Conservation (phyloP, 176 grass and related monocot species). For the Zea mays region Zm-B73-REFERENCE-NAM-5.0 NC_050098.1:199609001-199609500, state of each 20-base stretch:
- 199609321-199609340: background rate
- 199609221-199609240: slow-evolving; percentile 57
- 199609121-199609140: background rate
- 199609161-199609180: background rate
- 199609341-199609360: background rate
- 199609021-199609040: no score
- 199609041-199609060: no score
- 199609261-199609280: slow-evolving; percentile 68
- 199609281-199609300: slow-evolving; percentile 70
- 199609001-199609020: no score
- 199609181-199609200: slow-evolving; percentile 7
- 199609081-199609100: no score
- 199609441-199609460: background rate
- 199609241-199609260: slow-evolving; percentile 65
- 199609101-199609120: background rate
- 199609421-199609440: no score
- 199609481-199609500: background rate
- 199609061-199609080: no score
- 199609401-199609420: background rate
- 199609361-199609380: background rate
- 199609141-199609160: background rate
- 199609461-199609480: background rate
- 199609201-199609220: slow-evolving; percentile 3
- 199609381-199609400: background rate
- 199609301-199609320: slow-evolving; percentile 32